phyloP scores from a whole-genome alignment of 2,329 filamentous ascomycete genomes.

The Curvularia sp. region DNA sequence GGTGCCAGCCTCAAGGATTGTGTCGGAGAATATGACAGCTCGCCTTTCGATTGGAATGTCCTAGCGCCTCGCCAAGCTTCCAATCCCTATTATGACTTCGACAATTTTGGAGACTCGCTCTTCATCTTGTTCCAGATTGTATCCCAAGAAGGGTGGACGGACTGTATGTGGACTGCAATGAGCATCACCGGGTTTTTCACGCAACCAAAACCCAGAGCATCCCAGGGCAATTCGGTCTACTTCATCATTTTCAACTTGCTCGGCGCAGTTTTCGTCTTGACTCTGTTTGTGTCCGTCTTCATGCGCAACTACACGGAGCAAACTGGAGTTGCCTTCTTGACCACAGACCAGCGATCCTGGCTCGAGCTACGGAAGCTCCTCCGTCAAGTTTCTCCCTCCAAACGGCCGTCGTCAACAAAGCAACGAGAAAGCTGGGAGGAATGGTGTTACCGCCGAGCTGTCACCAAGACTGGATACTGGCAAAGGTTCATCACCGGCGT shows the following conservation, averaged over 20 bases:
- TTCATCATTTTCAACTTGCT: constrained; percentile 97
- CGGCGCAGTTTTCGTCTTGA: constrained; percentile 94
- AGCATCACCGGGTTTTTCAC: constrained; percentile 77
- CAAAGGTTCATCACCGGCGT: constrained; percentile 80
- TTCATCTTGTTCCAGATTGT: constrained; percentile 99
- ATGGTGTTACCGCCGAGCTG: constrained; percentile 94
- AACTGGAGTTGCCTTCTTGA: constrained; percentile 94
- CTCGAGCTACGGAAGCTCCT: constrained; percentile 91
- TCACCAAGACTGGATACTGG: constrained; percentile 94
- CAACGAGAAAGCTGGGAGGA: constrained; percentile 77
- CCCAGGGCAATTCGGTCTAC: constrained; percentile 88
- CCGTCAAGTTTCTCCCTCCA: constrained; percentile 91
- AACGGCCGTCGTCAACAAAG: constrained; percentile 81
- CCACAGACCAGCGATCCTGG: constrained; percentile 95
- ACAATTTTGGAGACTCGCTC: constrained; percentile 89
- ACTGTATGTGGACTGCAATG: constrained; percentile 86
- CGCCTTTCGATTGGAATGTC: constrained; percentile 83
- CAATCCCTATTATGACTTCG: constrained; percentile 90
- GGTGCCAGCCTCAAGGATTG: constrained; percentile 73
- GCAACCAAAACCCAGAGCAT: constrained; percentile 73
- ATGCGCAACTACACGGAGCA: constrained; percentile 99
- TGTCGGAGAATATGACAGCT: constrained; percentile 79
- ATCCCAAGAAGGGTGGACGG: constrained; percentile 96
- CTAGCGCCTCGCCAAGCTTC: constrained; percentile 79
- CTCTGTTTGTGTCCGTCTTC: constrained; percentile 97